Evolutionary conservation across 169 alveolate species (phyloP), one percentile per base, ranked within the genome.

Genomic region (Plasmodium cynomolgi): DNA sequence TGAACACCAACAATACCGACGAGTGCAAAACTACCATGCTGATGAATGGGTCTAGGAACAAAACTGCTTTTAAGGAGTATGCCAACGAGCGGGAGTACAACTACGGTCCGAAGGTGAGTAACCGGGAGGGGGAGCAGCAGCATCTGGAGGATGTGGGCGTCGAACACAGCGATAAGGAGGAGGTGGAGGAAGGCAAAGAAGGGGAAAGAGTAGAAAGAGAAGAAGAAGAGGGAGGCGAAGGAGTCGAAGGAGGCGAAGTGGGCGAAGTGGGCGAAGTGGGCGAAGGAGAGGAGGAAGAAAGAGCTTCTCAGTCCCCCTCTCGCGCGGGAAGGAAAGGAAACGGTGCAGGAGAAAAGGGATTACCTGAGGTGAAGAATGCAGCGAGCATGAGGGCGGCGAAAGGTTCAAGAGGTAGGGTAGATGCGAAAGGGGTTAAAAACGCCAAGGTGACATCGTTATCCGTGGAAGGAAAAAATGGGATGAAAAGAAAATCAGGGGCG

Each of bases 11-110:
- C 68, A 75, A 77, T 20, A 39, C 93, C 0, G 93, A 86, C 17
- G 93, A 86, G 29, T 86, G 81, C 0, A 86, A 86, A 37, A 86
- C 93, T 9, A 86, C 93, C 8, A 86, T 86, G 68, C 11, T 86
- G 15, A 54, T 86, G 33, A 86, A 86, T 33, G 37, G 44, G 33
- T 71, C 83, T 0, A 86, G 81, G 71, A 86, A 86, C 29, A 86
- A 77, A 56, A 85, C 74, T 29, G 80, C 68, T 50, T 85, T 58
- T n/a, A 75, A 74, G 13, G 75, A 44, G 33, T 74, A 85, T 44
- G 79, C 47, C 17, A 85, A 85, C 20, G 93, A 85, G 81, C 56
- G 81, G n/a, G 93, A 85, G 41, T 85, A 85, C 29, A 79, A 80
- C 15, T 80, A 90, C 54, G 29, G 33, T 1, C 26, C 81, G 15